A percentile compares a stretch with the other conserved stretches of the same genome.
Conservation (phyloP, 768 basidiomycete species). For the Boletus coccyginus region DNA sequence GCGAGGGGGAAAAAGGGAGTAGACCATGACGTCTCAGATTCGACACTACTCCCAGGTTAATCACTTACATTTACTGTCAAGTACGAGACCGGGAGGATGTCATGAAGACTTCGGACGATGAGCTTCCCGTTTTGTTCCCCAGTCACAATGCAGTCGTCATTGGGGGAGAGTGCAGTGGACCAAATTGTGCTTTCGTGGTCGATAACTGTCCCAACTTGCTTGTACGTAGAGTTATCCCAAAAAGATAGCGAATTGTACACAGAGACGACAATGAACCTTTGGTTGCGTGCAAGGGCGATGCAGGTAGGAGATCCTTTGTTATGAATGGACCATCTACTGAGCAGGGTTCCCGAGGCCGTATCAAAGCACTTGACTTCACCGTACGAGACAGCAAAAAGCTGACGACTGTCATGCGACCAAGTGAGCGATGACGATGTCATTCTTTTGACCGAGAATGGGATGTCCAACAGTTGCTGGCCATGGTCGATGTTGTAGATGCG, state of each 20-base stretch:
- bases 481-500: not conserved
- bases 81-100: not conserved
- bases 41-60: too few species aligned
- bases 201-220: not conserved
- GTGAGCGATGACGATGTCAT: not conserved
- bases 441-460: not conserved
- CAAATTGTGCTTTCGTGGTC: not conserved
- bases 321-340: not conserved
- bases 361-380: slow-evolving; percentile 1
- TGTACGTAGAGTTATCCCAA: not conserved
- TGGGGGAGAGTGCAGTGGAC: not conserved
- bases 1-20: too few species aligned
- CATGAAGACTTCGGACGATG: not conserved
- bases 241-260: not conserved
- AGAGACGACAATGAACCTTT: not conserved
- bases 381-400: not conserved
- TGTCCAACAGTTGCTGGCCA: not conserved
- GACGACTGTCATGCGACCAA: slow-evolving; percentile 5
- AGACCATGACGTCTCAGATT: not conserved
- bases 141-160: not conserved
- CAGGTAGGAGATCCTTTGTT: not conserved
- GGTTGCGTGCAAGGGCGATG: not conserved
- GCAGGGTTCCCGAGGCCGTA: not conserved
- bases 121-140: slow-evolving; percentile 1
- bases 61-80: not conserved